A percentile compares a stretch with the other conserved stretches of the same genome.
Conservation (phyloP, 2,329 filamentous ascomycete species). For the Curvularia sp. region DNA sequence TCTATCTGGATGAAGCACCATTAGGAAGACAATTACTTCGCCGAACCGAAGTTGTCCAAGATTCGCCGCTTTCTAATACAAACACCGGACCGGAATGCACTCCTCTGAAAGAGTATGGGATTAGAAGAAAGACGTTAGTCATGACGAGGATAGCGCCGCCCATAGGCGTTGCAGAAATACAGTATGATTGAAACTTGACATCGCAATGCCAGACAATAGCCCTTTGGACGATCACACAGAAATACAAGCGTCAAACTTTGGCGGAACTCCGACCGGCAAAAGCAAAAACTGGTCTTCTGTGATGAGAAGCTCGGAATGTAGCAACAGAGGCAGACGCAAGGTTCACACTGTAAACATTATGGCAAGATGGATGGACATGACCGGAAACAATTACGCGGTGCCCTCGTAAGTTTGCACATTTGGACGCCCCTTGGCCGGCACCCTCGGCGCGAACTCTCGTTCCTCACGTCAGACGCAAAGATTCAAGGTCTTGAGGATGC, state of each 20-base stretch:
- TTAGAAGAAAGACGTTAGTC: slow-evolving; percentile 29
- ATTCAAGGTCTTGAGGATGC: neutral
- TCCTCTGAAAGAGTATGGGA: slow-evolving; percentile 43
- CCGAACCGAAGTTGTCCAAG: slow-evolving; percentile 50
- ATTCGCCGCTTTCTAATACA: slow-evolving; percentile 17
- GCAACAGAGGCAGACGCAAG: slow-evolving; percentile 43
- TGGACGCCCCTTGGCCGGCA: slow-evolving; percentile 1
- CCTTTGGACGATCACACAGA: slow-evolving; percentile 36
- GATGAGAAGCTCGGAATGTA: slow-evolving; percentile 50
- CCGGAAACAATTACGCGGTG: no score
- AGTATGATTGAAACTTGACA: slow-evolving; percentile 50
- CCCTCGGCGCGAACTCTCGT: neutral
- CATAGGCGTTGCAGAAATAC: slow-evolving; percentile 31
- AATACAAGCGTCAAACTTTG: slow-evolving; percentile 45
- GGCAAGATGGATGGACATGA: neutral
- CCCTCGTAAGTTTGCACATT: neutral
- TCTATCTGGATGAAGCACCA: slow-evolving; percentile 49
- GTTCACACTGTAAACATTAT: slow-evolving; percentile 11
- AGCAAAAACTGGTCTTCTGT: slow-evolving; percentile 49
- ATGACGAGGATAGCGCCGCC: slow-evolving; percentile 33
- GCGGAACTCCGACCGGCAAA: slow-evolving; percentile 31
- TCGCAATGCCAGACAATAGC: slow-evolving; percentile 50
- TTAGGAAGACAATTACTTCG: slow-evolving; percentile 52
- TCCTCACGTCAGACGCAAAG: neutral
- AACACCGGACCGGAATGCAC: slow-evolving; percentile 38